These are phyloP conservation scores for Solanum dulcamara DNA, from an alignment of 257 asterid genomes.

Conservation along the genomic window DNA sequence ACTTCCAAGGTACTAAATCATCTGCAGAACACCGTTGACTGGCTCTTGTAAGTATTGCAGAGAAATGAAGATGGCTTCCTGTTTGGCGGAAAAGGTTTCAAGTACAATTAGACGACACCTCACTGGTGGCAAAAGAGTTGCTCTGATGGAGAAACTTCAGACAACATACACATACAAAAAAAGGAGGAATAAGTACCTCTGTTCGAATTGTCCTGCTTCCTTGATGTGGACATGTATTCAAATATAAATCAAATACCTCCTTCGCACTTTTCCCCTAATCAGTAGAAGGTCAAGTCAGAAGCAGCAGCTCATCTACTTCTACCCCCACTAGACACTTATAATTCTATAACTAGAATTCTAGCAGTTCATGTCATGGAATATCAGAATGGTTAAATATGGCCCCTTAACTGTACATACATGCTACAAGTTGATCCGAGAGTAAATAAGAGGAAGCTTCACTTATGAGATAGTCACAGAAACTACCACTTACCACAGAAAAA, in stretches of 20 bases:
- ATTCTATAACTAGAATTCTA: background rate
- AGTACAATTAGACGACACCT: background rate
- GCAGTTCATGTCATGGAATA: background rate
- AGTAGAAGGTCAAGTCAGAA: background rate
- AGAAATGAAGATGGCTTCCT: conserved; percentile 86
- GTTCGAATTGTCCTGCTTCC: conserved; percentile 97
- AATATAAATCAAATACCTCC: conserved; percentile 54
- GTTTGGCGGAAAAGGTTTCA: background rate
- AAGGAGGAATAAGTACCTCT: conserved; percentile 32
- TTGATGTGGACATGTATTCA: conserved; percentile 85
- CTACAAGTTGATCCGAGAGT: background rate
- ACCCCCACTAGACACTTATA: too few species aligned
- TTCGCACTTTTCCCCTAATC: conserved; percentile 60
- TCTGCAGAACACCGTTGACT: conserved; percentile 27
- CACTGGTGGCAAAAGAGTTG: background rate
- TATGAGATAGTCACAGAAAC: background rate
- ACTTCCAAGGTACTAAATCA: background rate
- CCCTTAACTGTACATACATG: background rate
- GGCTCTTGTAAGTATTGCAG: conserved; percentile 96
- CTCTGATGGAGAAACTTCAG: background rate
- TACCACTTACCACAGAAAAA: background rate
- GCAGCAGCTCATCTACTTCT: background rate
- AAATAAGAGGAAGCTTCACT: background rate
- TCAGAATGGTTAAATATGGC: background rate
- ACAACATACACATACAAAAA: background rate